Evolutionary conservation across 345 rosid genomes (phyloP), one percentile per base, ranked within the genome.

Genomic region (Durio zibethinus): DNA sequence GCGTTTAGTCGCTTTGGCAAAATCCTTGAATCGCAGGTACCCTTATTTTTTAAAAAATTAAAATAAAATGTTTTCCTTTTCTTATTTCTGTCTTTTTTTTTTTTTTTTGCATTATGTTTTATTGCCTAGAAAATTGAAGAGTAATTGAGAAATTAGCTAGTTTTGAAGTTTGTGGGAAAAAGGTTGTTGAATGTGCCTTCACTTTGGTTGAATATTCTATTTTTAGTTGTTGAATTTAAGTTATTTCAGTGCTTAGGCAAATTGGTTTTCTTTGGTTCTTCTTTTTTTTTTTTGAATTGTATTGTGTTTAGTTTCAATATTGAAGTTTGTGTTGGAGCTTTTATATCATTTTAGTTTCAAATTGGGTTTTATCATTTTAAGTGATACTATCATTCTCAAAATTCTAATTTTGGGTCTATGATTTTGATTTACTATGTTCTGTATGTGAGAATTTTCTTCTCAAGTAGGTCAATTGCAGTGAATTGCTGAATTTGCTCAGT

Each of bases 1-100:
- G 87, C 91, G 59, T 96, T 96, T 83, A 79, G 79, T 74, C 98
- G 95, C 38, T 96, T 89, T 80, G 99, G 99, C 7, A 93, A 92
- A 79, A 87, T 96, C 54, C 73, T 91, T 61, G 97, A 92, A 82
- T 85, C 89, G 82, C 97, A 96, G 99, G 99, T 94, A 36, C 59
- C 35, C n/a, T 20, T 74, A 16, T 59, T 48, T 67, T 53, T 57
- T 18, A 63, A 63, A 15, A 43, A 52, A 4, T 27, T n/a, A n/a
- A 75, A 48, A 15, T 2, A 31, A 23, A 29, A 6, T 33, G 35
- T 33, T 33, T 1, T 33, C 4, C 4, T 33, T 4, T 33, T 33
- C 29, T 29, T 74, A 11, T 52, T 43, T 38, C 2, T 15, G 0
- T 42, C 23, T 53, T 47, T 25, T 0, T 50, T 36, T 42, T 33